Evolutionary conservation across 768 basidiomycete species (phyloP), one percentile per base, ranked within the genome.

Genomic region (Clathrus columnatus): DNA sequence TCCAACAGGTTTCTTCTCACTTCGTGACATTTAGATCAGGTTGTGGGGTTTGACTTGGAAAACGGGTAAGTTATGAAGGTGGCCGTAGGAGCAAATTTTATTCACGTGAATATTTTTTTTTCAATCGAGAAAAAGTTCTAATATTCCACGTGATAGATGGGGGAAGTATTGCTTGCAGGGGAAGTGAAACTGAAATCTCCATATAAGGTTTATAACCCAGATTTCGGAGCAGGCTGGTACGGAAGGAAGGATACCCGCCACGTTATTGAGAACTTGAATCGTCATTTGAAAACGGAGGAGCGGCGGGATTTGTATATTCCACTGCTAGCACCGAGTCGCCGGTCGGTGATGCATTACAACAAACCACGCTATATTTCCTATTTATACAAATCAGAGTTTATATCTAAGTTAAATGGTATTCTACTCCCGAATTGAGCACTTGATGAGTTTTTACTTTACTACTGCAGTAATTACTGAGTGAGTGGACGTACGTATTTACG

Each of bases 1-100:
- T 29, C 85, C 83, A 8, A 91, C 84, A 18, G 85, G 84, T 64
- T 85, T 87, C 74, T 83, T 87, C 26, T 55, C 47, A 44, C 20
- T 28, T n/a, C 26, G 30, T 10, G 56, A 43, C 56, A 57, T 57
- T n/a, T n/a, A 16, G 14, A 42, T 11, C 41, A 42, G 20, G 41
- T 11, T 46, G 20, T 23, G 11, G 36, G 4, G n/a, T 14, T 14
- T 32, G 30, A 14, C 30, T 32, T 32, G 30, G 30, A 32, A 32
- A 14, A 14, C 14, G 30, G 30, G 10, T 11, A n/a, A 36, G n/a
- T 36, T 36, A 36, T 36, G 14, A 11, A n/a, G 36, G n/a, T 36
- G 36, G 4, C 36, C 36, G 36, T 36, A 36, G 14, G 7, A 14
- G 14, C 7, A 14, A 14, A 36, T 36, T 36, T 11, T 36, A 36